These are phyloP conservation scores for Metschnikowia aberdeeniae DNA, from an alignment of 805 yeast genomes.

Conservation along the genomic window DNA sequence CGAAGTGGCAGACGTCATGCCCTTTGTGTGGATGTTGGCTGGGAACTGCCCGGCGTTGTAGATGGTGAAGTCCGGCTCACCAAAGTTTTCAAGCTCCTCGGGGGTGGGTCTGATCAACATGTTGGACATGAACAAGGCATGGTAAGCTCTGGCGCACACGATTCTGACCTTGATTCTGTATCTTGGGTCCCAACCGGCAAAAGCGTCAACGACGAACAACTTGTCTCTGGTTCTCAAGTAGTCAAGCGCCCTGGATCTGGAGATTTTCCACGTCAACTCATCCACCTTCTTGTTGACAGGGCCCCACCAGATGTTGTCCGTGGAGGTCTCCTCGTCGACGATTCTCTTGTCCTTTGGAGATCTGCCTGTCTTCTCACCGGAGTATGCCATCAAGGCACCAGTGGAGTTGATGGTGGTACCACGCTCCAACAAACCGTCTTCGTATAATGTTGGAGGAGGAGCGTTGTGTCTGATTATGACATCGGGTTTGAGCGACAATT, in stretches of 20 bases:
- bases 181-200: constrained; percentile 98
- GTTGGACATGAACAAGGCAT: constrained; percentile 95
- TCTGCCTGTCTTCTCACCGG: constrained; percentile 95
- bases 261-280: constrained; percentile 91
- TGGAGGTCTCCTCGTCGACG: constrained; percentile 88
- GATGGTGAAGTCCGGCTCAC: constrained; percentile 97
- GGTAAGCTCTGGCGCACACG: constrained; percentile 97
- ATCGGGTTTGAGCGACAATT: constrained; percentile 51
- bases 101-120: constrained; percentile 94
- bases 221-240: constrained; percentile 93
- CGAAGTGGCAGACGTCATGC: constrained; percentile 95
- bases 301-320: constrained; percentile 96
- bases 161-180: constrained; percentile 94
- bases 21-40: constrained; percentile 91
- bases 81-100: constrained; percentile 83
- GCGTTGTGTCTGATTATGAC: constrained; percentile 83
- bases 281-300: constrained; percentile 95
- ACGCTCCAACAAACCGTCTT: constrained; percentile 86
- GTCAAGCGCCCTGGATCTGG: constrained; percentile 95
- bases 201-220: constrained; percentile 92
- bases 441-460: constrained; percentile 87
- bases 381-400: constrained; percentile 93
- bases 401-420: constrained; percentile 89
- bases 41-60: constrained; percentile 99
- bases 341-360: constrained; percentile 98